Evolutionary conservation across 495 filamentous ascomycete genomes (phyloP).

Genomic region (Astrothelium subdiscretum): DNA sequence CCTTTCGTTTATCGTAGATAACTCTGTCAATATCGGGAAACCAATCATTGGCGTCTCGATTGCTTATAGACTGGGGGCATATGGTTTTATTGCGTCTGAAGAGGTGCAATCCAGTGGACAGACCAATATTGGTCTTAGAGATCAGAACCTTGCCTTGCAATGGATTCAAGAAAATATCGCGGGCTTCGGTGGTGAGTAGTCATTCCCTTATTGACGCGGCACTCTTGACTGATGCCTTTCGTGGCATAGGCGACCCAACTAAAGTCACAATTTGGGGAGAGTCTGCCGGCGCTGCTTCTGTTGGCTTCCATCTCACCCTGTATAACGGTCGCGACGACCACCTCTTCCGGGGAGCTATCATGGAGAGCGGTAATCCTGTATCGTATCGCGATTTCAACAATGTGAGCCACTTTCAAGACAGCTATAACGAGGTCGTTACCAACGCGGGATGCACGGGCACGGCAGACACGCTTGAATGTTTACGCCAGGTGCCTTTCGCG

Average conservation of each 20-base stretch:
- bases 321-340: slow-evolving; percentile 34
- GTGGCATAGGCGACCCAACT: slow-evolving; percentile 15
- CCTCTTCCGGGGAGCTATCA: slow-evolving; percentile 43
- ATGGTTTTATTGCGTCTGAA: slow-evolving; percentile 39
- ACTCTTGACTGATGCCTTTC: neutral
- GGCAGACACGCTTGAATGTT: slow-evolving; percentile 31
- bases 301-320: slow-evolving; percentile 28
- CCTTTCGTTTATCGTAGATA: slow-evolving; percentile 39
- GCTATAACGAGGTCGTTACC: slow-evolving; percentile 34
- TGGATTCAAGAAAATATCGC: slow-evolving; percentile 43
- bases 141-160: slow-evolving; percentile 49
- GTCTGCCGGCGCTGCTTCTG: slow-evolving; percentile 18
- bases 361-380: slow-evolving; percentile 32
- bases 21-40: slow-evolving; percentile 41
- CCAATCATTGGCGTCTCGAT: slow-evolving; percentile 52
- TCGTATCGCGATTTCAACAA: slow-evolving; percentile 17
- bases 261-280: slow-evolving; percentile 27
- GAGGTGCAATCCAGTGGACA: slow-evolving; percentile 33
- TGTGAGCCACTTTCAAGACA: slow-evolving; percentile 12
- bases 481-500: slow-evolving; percentile 42
- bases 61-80: slow-evolving; percentile 46
- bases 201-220: neutral
- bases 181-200: slow-evolving; percentile 26
- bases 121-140: slow-evolving; percentile 46
- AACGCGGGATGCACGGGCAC: slow-evolving; percentile 29